Evolutionary conservation across 2,329 filamentous ascomycete species (phyloP), one percentile per base, ranked within the genome.

Genomic region (Alternaria novae-zelandiae): DNA sequence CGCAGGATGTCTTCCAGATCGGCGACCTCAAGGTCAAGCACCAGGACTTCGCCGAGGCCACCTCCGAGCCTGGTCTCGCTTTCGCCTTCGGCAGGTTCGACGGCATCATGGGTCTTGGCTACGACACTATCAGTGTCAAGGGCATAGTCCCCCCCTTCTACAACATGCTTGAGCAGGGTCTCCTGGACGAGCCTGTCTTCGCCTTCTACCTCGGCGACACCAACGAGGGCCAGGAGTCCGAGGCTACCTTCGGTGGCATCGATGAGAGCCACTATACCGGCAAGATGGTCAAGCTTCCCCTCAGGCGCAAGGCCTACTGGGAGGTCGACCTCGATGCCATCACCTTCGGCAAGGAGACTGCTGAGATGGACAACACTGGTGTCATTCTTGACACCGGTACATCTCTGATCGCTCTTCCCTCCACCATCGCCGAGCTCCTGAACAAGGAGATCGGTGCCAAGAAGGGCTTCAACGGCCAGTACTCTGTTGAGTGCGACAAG

Each of bases 241-340:
- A 94, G 84, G 94, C 90, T 64, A 89, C 90, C 71, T 99, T 99
- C 71, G 95, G 95, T 81, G 95, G 95, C 70, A 83, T 97, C 66
- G 90, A 98, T 82, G 85, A 93, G 84, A 84, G 86, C 78, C 93
- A 96, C 86, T 91, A 88, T 82, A 90, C 87, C 43, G 96, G 96
- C 77, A 90, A 98, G 82, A 88, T 99, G 76, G 92, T 90, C 80
- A 96, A 94, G 82, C 93, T 99, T 72, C 96, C 96, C 59, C 89
- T 99, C 73, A 93, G 96, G 82, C 93, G 96, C 81, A 98, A 98
- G 91, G 96, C 96, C 54, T 99, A 99, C 88, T 99, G 96, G 96
- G 96, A 99, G 87, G 95, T 99, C 59, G 94, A 98, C 77, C 90
- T 99, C 66, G 91, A 98, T 77, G 87, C 93, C 69, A 96, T 99